Percentiles rank a stretch among this genome's conserved stretches.
phyloP scores from a whole-genome alignment of 352 stramenopile genomes.

The Phytophthora pluvialis region DNA sequence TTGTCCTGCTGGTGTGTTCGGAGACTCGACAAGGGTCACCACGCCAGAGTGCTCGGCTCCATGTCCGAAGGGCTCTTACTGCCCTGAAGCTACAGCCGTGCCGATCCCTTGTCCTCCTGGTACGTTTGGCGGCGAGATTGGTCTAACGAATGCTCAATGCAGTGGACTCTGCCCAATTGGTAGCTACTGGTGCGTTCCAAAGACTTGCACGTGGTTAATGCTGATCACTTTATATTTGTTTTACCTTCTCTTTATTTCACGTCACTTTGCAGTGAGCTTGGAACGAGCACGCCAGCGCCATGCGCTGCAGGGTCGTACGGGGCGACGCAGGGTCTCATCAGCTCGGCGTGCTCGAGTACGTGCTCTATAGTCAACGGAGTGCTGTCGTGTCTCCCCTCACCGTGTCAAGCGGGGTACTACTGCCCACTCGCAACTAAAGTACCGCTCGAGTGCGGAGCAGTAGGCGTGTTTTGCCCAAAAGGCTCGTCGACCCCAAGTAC shows the following conservation, averaged over 20 bases:
- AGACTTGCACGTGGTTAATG: background rate
- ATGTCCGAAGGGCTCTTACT: conserved; percentile 67
- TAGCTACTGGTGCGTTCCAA: conserved; percentile 57
- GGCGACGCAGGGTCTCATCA: conserved; percentile 41
- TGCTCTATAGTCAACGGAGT: conserved; percentile 36
- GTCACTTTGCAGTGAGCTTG: conserved; percentile 36
- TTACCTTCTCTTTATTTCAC: background rate
- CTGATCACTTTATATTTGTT: conserved; percentile 1
- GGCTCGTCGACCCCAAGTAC: conserved; percentile 50
- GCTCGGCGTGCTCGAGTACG: conserved; percentile 48
- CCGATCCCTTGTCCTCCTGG: conserved; percentile 59
- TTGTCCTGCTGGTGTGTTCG: conserved; percentile 61
- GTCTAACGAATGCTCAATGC: conserved; percentile 46
- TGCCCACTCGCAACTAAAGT: conserved; percentile 50
- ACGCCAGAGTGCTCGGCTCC: conserved; percentile 41
- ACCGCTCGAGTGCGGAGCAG: conserved; percentile 44
- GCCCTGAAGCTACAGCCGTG: conserved; percentile 49
- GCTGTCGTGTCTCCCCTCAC: conserved; percentile 48
- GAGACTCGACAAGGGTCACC: conserved; percentile 40
- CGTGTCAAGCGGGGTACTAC: conserved; percentile 62
- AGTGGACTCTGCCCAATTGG: conserved; percentile 58
- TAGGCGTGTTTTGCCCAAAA: conserved; percentile 52
- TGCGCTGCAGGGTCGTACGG: conserved; percentile 62
- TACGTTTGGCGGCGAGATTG: conserved; percentile 45
- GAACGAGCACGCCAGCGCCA: conserved; percentile 42